Evolutionary conservation across 495 filamentous ascomycete species (phyloP).

Genomic region (Penicillium cosmopolitanum): DNA sequence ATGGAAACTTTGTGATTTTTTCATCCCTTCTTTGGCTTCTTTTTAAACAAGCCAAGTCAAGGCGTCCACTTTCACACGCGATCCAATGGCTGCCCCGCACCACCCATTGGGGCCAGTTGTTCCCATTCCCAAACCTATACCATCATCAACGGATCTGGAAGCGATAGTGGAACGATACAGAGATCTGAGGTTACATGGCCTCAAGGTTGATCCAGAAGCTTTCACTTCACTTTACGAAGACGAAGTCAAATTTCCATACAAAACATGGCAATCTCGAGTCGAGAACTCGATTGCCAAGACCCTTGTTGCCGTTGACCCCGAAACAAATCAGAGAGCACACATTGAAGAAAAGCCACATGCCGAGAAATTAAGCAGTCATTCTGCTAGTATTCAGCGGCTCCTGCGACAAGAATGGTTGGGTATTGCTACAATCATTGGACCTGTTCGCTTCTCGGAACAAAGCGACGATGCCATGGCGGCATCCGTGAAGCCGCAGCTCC

Average conservation of each 20-base stretch:
- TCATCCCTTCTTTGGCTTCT: background rate
- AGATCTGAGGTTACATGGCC: conserved; percentile 31
- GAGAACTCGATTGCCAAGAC: conserved; percentile 47
- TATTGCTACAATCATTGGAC: conserved; percentile 32
- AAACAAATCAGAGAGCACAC: background rate
- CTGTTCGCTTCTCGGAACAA: conserved; percentile 16
- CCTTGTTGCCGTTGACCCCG: conserved; percentile 38
- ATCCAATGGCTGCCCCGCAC: conserved; percentile 11
- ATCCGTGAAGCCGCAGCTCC: background rate
- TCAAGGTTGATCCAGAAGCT: conserved; percentile 35
- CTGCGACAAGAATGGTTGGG: conserved; percentile 31
- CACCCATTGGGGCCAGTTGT: conserved; percentile 9
- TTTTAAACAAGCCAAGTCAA: background rate
- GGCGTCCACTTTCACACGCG: background rate
- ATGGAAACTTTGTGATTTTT: background rate
- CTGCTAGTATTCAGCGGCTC: conserved; percentile 16
- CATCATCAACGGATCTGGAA: conserved; percentile 11
- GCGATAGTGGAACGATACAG: conserved; percentile 25
- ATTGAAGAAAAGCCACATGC: too few relatives aligned
- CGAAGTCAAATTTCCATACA: conserved; percentile 45
- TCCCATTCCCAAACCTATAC: conserved; percentile 23
- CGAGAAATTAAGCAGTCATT: conserved; percentile 7
- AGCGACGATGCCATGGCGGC: conserved; percentile 25
- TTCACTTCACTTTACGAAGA: conserved; percentile 53
- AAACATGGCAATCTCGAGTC: conserved; percentile 47